These are phyloP conservation scores for Clavaria fumosa DNA, from an alignment of 768 basidiomycete species.

Conservation along the genomic window DNA sequence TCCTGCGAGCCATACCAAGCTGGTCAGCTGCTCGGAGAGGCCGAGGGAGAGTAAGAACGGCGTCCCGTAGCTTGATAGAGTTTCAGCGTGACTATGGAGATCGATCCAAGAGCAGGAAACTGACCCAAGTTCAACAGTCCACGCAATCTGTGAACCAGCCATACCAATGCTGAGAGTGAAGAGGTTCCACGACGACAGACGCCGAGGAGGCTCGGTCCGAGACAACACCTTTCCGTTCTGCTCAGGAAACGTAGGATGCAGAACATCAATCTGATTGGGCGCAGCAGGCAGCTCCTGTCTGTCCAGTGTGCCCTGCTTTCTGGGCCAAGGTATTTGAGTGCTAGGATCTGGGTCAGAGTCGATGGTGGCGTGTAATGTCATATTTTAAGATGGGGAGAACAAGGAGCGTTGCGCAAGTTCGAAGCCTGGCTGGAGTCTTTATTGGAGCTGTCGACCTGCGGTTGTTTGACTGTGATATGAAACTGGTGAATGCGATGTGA, in stretches of 20 bases:
- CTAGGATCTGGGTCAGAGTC: conserved; percentile 62
- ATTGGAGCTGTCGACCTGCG: no score
- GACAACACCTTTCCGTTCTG: conserved; percentile 9
- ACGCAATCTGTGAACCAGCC: conserved; percentile 88
- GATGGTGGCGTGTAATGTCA: conserved; percentile 31
- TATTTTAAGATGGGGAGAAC: conserved; percentile 9
- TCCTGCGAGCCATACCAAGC: conserved; percentile 89
- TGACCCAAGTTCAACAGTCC: conserved; percentile 91
- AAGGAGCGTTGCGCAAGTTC: conserved; percentile 6
- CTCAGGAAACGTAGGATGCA: no score
- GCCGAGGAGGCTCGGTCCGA: conserved; percentile 20
- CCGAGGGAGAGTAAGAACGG: conserved; percentile 65
- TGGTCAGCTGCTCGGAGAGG: conserved; percentile 78
- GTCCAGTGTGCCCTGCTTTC: conserved; percentile 12
- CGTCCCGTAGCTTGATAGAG: conserved; percentile 70
- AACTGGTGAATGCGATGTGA: no score
- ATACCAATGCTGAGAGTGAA: conserved; percentile 80
- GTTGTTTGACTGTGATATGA: no score
- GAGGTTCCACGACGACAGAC: conserved; percentile 49
- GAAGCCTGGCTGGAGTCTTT: no score
- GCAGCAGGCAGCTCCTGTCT: no score
- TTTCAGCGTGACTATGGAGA: conserved; percentile 2
- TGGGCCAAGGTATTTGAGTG: conserved; percentile 67
- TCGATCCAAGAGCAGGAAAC: conserved; percentile 13
- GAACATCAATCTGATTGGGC: no score